Evolutionary conservation across 768 basidiomycete genomes (phyloP), one percentile per base, ranked within the genome.

Genomic region (Coprinopsis cinerea): DNA sequence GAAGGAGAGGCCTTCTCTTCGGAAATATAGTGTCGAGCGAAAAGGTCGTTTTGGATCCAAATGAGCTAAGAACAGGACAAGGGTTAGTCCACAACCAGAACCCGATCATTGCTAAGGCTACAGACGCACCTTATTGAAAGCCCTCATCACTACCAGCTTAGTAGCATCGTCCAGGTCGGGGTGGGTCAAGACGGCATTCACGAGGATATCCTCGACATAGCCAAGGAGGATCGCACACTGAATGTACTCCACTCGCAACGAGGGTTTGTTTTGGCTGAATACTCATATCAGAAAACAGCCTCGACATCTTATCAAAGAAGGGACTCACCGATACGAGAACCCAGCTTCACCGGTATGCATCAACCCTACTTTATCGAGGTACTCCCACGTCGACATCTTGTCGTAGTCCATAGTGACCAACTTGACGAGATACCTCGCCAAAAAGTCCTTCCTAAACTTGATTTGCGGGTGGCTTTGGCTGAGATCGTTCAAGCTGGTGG

Each of bases 41-140:
- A 74, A 14, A 73, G 65, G 49, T 74, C 73, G 27, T 76, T 77
- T 58, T 77, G 75, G 20, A 76, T 72, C 75, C 74, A 75, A n/a
- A 76, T 55, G 17, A 75, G 60, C 73, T 75, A 23, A 11, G 47
- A 15, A 26, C 25, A 30, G 35, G 18, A 34, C 28, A 17, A 32
- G n/a, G n/a, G n/a, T n/a, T n/a, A n/a, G n/a, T 28, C 1, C 9
- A 37, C 11, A 17, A 25, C 39, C 24, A 34, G 13, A 6, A 37
- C 30, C 45, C 22, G n/a, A n/a, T 34, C 4, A 37, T 1, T 17
- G 10, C 2, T 10, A 7, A n/a, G 42, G 27, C 2, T 37, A 17
- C 7, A 14, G 45, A 49, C 63, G 17, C 46, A 73, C 74, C 68
- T 77, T 77, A 54, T 71, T 75, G 10, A 71, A 59, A 11, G 74